Conservation (phyloP, 768 basidiomycete genomes). For the Clitopilus passeckerianus region DNA sequence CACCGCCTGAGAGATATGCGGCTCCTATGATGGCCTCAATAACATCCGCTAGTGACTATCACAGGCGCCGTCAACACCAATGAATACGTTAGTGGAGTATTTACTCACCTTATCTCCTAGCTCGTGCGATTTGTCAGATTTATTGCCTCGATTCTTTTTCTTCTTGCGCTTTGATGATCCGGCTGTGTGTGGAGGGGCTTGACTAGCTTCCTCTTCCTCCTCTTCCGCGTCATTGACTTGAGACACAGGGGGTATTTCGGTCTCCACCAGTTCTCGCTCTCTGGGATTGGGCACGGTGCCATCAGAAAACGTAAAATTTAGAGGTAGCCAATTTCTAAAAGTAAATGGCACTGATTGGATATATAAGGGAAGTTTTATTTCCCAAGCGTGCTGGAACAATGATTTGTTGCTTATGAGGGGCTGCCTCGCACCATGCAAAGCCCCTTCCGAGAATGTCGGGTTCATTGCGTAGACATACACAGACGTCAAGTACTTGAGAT, state of each 20-base stretch:
- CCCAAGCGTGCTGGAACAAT: slow-evolving; percentile 49
- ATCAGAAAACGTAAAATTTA: slow-evolving; percentile 22
- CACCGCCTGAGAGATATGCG: slow-evolving; percentile 71
- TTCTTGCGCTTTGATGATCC: slow-evolving; percentile 18
- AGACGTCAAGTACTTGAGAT: slow-evolving; percentile 75
- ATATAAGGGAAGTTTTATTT: slow-evolving; percentile 61
- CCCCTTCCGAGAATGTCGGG: slow-evolving; percentile 60
- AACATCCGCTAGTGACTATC: slow-evolving; percentile 77
- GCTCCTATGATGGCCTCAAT: slow-evolving; percentile 83
- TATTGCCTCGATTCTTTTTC: slow-evolving; percentile 32
- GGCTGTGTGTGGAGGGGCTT: background rate
- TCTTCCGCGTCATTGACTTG: background rate
- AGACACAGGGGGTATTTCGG: background rate
- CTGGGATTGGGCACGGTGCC: background rate
- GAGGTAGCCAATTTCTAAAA: slow-evolving; percentile 62
- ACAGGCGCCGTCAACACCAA: slow-evolving; percentile 1
- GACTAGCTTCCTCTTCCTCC: background rate
- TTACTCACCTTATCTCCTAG: slow-evolving; percentile 71
- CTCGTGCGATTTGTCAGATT: slow-evolving; percentile 36
- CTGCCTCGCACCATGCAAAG: slow-evolving; percentile 62
- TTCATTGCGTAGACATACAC: slow-evolving; percentile 70
- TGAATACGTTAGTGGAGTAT: background rate
- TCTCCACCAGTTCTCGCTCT: background rate
- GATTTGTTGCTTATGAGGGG: slow-evolving; percentile 72
- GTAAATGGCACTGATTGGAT: slow-evolving; percentile 71